These are phyloP conservation scores for Candida insectalens DNA, from an alignment of 805 yeast genomes.

Conservation along the genomic window DNA sequence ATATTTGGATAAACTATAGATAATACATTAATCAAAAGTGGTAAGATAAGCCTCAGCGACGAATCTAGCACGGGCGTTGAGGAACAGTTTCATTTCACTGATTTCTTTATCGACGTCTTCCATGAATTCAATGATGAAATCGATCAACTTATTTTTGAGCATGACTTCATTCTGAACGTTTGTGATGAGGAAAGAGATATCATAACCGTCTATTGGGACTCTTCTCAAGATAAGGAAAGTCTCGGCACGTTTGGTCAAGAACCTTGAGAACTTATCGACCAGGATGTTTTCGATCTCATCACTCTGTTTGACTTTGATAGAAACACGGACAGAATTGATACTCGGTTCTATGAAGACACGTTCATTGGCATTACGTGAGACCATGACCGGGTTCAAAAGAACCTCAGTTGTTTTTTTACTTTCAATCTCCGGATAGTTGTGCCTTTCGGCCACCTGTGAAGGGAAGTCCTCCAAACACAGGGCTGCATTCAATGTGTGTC, in stretches of 20 bases:
- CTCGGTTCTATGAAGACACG: conserved; percentile 88
- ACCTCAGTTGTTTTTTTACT: conserved; percentile 76
- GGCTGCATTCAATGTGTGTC: conserved; percentile 89
- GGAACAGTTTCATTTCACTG: conserved; percentile 93
- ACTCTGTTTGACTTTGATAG: conserved; percentile 90
- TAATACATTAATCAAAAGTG: conserved; percentile 55
- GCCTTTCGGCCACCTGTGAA: conserved; percentile 93
- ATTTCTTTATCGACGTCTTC: conserved; percentile 98
- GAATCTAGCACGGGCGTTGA: conserved; percentile 95
- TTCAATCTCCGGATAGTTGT: conserved; percentile 94
- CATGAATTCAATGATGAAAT: conserved; percentile 96
- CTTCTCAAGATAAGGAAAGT: conserved; percentile 87
- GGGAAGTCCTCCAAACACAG: conserved; percentile 88
- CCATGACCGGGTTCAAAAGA: conserved; percentile 76
- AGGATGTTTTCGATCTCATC: conserved; percentile 93
- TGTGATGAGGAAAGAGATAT: conserved; percentile 86
- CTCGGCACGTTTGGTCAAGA: conserved; percentile 92
- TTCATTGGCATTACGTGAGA: conserved; percentile 91
- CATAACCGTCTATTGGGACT: conserved; percentile 83
- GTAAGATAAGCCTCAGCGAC: conserved; percentile 94
- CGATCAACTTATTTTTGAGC: conserved; percentile 92
- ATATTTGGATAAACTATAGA: background rate
- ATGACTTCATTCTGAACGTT: conserved; percentile 92
- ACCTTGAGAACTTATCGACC: conserved; percentile 90
- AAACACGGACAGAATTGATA: conserved; percentile 83